Evolutionary conservation across 2,329 filamentous ascomycete genomes (phyloP), one percentile per base, ranked within the genome.

Genomic region (Fusarium nisikadoi): DNA sequence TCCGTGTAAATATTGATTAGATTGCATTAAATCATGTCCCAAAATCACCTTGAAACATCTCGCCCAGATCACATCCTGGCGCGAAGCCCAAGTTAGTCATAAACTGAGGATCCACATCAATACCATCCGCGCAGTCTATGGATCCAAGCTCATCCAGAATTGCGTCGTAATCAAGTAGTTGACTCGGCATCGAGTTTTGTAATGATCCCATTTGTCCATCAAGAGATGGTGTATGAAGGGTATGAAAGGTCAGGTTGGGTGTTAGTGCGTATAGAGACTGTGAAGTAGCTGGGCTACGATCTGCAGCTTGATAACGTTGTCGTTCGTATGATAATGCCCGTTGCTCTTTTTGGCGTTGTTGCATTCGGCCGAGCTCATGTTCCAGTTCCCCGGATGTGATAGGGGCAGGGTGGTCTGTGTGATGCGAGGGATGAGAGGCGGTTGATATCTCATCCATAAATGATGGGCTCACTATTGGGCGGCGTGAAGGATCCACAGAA

Each of bases 41-140:
- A 75, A 82, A 84, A 31, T 84, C 82, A 31, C 81, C 79, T 57
- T 79, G 76, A 71, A 81, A 80, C 82, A 89, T 84, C 70, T 90
- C 88, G 0, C 85, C 84, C 54, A 91, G 82, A 63, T 90, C 89
- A 38, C 87, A 86, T 31, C 89, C 89, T 0, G 90, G 89, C 3
- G 86, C 88, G 76, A 91, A 91, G 0, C 90, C 90, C 25, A 92
- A 82, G 72, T 92, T 92, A 47, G 88, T 85, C 89, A 92, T 90
- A 74, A 92, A 91, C 69, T 90, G 88, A 4, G 88, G 84, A 70
- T 91, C 88, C 17, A 85, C 84, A 31, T 88, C 86, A 47, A 88
- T 80, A 39, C 82, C 81, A 58, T 87, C 85, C 2, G 81, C 80
- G 70, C 83, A 84, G 65, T 87, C 85, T 43, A 86, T 83, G n/a